phyloP scores from a whole-genome alignment of 495 filamentous ascomycete species.

The Podospora didyma region DNA sequence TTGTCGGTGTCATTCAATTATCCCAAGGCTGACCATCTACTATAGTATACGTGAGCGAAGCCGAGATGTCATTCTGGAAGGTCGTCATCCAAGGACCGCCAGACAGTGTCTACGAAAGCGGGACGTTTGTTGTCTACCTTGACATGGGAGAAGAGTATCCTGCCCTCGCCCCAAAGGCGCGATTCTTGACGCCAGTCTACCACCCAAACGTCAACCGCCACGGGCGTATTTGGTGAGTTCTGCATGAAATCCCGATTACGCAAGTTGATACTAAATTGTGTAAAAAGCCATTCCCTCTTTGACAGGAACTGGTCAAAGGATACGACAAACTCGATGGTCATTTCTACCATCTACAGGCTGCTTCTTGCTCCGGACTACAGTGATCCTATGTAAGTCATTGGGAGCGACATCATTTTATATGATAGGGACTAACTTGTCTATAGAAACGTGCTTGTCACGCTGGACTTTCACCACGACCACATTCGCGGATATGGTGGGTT shows the following conservation, averaged over 20 bases:
- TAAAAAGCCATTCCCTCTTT: background rate
- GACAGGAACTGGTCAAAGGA: background rate
- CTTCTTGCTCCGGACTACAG: background rate
- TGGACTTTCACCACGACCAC: constrained; percentile 1
- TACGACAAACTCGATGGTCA: background rate
- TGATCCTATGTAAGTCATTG: background rate
- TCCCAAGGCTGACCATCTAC: too few species aligned
- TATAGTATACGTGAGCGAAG: background rate
- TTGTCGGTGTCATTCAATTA: too few species aligned
- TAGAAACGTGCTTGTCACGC: background rate
- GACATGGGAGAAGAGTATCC: background rate
- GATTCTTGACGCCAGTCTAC: background rate
- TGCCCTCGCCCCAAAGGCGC: background rate
- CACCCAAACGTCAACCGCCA: background rate
- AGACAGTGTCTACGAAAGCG: background rate
- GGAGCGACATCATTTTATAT: too few species aligned
- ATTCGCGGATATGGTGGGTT: background rate
- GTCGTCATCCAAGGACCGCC: background rate
- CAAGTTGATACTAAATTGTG: too few species aligned
- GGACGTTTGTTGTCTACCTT: background rate
- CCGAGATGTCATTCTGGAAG: background rate
- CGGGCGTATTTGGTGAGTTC: background rate
- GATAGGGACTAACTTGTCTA: background rate
- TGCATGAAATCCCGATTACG: too few species aligned
- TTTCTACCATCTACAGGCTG: background rate